Evolutionary conservation across 371 early-diverging fungal species (phyloP).

Genomic region (Mortierella sp.): DNA sequence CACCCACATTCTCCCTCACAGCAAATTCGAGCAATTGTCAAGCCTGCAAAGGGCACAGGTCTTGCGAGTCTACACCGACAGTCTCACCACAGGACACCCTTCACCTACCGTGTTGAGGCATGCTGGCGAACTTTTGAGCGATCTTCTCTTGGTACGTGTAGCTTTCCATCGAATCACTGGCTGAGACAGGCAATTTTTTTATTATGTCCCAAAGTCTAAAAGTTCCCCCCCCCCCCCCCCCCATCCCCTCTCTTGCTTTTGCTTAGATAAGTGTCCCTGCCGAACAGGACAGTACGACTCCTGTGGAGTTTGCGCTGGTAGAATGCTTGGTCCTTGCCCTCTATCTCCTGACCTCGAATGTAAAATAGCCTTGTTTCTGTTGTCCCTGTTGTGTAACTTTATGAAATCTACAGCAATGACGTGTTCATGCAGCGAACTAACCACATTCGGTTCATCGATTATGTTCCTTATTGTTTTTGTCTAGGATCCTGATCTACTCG

Average conservation of each 20-base stretch:
- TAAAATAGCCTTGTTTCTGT: not conserved
- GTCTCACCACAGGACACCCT: slow-evolving; percentile 33
- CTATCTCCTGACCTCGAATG: slow-evolving; percentile 22
- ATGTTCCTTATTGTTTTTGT: not conserved
- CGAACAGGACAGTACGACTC: slow-evolving; percentile 10
- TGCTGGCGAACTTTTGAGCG: slow-evolving; percentile 18
- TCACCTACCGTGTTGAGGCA: slow-evolving; percentile 9
- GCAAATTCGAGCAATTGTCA: slow-evolving; percentile 15
- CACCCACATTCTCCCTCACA: slow-evolving; percentile 21
- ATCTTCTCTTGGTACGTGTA: slow-evolving; percentile 30
- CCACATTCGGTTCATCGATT: slow-evolving; percentile 6
- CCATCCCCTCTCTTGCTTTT: not conserved
- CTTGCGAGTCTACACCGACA: slow-evolving; percentile 41
- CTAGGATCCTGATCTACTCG: slow-evolving; percentile 33
- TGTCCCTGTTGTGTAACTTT: slow-evolving; percentile 20
- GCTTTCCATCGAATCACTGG: not conserved
- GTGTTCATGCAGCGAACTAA: slow-evolving; percentile 11
- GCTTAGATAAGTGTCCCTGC: slow-evolving; percentile 26
- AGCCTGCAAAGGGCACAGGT: slow-evolving; percentile 34
- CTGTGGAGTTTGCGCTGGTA: slow-evolving; percentile 30
- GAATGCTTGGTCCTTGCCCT: slow-evolving; percentile 37
- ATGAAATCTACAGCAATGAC: slow-evolving; percentile 5
- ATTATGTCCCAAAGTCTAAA: too few species aligned
- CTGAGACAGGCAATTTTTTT: not conserved
- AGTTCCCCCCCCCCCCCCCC: too few species aligned